These are phyloP conservation scores for Alternaria solani DNA, from an alignment of 2,329 filamentous ascomycete species.

Conservation along the genomic window DNA sequence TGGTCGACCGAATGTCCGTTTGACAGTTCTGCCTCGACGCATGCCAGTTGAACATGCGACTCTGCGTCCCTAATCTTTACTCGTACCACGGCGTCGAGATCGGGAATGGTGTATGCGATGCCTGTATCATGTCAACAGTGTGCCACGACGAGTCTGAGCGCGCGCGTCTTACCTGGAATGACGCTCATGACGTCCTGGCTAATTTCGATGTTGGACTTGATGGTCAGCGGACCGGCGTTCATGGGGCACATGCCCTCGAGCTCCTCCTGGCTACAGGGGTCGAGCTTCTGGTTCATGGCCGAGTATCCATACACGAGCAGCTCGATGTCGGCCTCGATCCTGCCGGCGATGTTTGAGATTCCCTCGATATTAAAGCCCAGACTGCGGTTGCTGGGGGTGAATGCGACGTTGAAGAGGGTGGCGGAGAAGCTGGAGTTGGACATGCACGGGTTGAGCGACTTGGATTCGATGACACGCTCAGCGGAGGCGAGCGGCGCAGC, in stretches of 20 bases:
- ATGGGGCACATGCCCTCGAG: constrained; percentile 87
- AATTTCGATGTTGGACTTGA: constrained; percentile 71
- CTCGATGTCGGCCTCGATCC: constrained; percentile 78
- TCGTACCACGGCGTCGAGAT: constrained; percentile 85
- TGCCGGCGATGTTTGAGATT: constrained; percentile 83
- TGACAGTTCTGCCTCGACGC: constrained; percentile 85
- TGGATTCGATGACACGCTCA: constrained; percentile 72
- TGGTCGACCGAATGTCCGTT: constrained; percentile 94
- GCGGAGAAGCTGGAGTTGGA: constrained; percentile 86
- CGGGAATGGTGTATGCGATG: constrained; percentile 88
- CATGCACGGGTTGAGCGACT: constrained; percentile 85
- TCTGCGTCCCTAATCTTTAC: constrained; percentile 79
- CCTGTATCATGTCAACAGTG: constrained; percentile 50
- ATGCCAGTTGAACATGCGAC: constrained; percentile 74
- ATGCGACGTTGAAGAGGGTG: constrained; percentile 85
- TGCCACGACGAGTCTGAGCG: too few relatives aligned
- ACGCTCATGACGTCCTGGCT: constrained; percentile 67
- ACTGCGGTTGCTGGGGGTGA: constrained; percentile 77
- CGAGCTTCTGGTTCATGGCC: constrained; percentile 70
- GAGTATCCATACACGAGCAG: constrained; percentile 85
- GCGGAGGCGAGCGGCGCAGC: constrained; percentile 63
- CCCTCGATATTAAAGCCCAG: constrained; percentile 79
- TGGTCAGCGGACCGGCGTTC: constrained; percentile 81
- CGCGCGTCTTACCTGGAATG: constrained; percentile 68
- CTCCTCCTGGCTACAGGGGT: constrained; percentile 74